Base-by-base conservation (phyloP, 164 flowering plant species). In the Nymphaea colorata region DNA sequence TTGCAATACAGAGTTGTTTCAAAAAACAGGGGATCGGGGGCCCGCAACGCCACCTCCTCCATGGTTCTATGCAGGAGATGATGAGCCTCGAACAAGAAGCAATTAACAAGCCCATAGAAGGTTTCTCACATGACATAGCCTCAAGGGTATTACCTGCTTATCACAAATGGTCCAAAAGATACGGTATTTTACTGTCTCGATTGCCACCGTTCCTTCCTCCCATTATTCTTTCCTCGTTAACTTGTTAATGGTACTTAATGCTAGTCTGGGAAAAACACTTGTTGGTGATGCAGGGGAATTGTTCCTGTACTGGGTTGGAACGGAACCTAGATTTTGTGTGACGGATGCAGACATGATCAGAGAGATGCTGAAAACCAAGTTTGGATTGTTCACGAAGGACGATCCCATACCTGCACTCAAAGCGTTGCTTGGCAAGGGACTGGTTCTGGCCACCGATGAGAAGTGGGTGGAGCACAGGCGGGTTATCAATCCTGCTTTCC, bases 221-320 rank as follows among this genome's bases (percentile, higher is more conserved):
- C 12, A 12, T 47, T 47, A 47, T 12, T 2, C 12, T 12, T 47
- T 25, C 36, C 36, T 1, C 36, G 36, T 25, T 25, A 25, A 25
- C 36, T 25, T 25, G 36, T 25, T 25, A 25, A 25, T 25, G 36
- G 36, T 25, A 25, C 36, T 25, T 25, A 25, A 25, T 25, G 36
- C 36, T 25, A 25, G 36, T 25, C 36, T 25, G 36, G 36, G 36
- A 25, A 25, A 25, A 25, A 25, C 36, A 42, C n/a, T 17, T 65
- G 45, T 42, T 69, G 41, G 62, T 64, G 57, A 66, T 10, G 43
- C 81, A 76, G 79, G 83, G 62, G 74, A 78, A 7, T 66, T 41
- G 3, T 72, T 76, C 67, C 67, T 80, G 25, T 80, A 71, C 42
- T 78, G 81, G 83, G 66, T 64, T 64, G 83, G 83, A 57, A 66